Base-by-base conservation (phyloP, 2,329 filamentous ascomycete genomes). In the Chaetomium strumarium region DNA sequence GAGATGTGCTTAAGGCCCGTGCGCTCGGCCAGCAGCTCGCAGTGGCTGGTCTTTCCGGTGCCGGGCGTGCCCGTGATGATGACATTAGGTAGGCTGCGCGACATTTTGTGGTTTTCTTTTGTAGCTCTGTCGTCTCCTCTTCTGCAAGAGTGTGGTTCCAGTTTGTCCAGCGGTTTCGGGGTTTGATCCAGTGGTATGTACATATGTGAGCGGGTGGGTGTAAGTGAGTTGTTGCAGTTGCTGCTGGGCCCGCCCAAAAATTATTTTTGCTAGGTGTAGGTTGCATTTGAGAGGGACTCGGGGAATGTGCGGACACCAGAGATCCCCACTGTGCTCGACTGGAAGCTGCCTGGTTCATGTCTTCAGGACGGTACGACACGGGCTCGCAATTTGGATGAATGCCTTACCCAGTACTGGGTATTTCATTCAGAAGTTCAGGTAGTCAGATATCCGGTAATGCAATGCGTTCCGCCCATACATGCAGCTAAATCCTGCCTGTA, bases 31-130 rank as follows among this genome's bases (percentile, higher is more conserved):
- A 99, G 75, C 63, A 83, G 78, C 69, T 95, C 88, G 66, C 88
- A 89, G 68, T 96, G 91, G 8, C 88, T 95, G 16, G 91, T 96
- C 75, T 99, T 99, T 65, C 93, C 93, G 29, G 95, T 90, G 51
- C 93, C 93, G 0, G 93, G 93, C 17, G 93, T 99, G 59, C 93
- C 93, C 38, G 93, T 97, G 60, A 99, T 79, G 61, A 99, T 86
- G 64, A 99, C 90, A 70, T 97, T 99, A 30, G 93, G 93, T 57
- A 72, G 71, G 30, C 67, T 72, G 60, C 82, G 74, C 66, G 74
- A 71, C 52, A 60, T 71, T 43, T 56, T 56, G 56, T n/a, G n/a
- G n/a, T n/a, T n/a, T 20, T 29, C 19, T 46, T 40, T 51, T 17
- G 40, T 13, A 4, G 24, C 24, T 24, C 24, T 7, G 4, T 24